phyloP scores from a whole-genome alignment of 345 rosid species.

The Euphorbia peplus region DNA sequence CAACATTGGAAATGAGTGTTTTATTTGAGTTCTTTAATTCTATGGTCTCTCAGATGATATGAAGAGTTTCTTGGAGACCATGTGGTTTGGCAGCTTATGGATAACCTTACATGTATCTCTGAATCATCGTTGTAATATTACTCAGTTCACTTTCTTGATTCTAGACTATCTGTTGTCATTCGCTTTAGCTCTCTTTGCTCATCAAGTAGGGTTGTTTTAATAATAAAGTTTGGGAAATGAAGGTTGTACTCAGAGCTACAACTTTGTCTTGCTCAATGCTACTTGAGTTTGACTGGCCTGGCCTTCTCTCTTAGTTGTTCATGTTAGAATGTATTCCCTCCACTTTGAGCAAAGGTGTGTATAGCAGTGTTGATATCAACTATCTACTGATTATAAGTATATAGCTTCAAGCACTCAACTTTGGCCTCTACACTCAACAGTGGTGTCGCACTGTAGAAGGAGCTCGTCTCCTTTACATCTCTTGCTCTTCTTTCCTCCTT shows the following conservation, averaged over 20 bases:
- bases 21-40: background rate
- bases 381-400: background rate
- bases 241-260: background rate
- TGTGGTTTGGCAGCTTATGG: background rate
- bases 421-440: background rate
- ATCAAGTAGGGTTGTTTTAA: background rate
- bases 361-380: background rate
- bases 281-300: background rate
- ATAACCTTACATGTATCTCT: background rate
- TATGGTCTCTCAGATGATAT: background rate
- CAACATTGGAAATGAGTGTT: background rate
- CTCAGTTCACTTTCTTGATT: background rate
- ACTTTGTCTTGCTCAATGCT: background rate
- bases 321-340: background rate
- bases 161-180: background rate
- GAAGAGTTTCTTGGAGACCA: background rate
- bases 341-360: background rate
- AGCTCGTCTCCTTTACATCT: too few species aligned
- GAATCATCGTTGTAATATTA: background rate
- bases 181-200: background rate
- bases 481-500: too few species aligned
- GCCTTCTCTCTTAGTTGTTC: background rate
- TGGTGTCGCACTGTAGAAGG: too few species aligned
- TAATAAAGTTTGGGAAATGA: background rate
- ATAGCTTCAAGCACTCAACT: background rate